Percentiles rank a stretch among this genome's conserved stretches.
phyloP scores from a whole-genome alignment of 805 yeast species.

The Teunomyces barrocoloradensis region DNA sequence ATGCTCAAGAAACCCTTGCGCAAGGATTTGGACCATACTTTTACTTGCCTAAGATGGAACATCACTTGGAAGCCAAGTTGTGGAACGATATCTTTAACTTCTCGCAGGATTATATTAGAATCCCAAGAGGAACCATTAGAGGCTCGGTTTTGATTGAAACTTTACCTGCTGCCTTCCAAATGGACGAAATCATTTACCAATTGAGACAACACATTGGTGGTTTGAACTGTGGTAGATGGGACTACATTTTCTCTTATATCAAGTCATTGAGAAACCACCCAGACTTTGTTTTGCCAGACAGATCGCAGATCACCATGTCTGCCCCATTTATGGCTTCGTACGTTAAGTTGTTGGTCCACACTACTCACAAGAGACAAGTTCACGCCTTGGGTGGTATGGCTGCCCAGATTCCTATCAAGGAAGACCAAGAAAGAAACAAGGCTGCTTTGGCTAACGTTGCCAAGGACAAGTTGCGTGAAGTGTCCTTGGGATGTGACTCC shows the following conservation, averaged over 20 bases:
- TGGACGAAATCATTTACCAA: conserved; percentile 80
- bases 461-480: conserved; percentile 75
- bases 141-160: conserved; percentile 84
- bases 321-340: conserved; percentile 81
- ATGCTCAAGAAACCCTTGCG: conserved; percentile 58
- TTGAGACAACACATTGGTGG: conserved; percentile 77
- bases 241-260: conserved; percentile 78
- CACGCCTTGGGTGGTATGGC: conserved; percentile 94
- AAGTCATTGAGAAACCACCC: conserved; percentile 70
- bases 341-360: conserved; percentile 68
- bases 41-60: conserved; percentile 84
- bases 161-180: conserved; percentile 80
- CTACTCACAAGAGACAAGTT: conserved; percentile 74
- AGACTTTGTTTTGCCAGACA: conserved; percentile 69
- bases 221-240: conserved; percentile 88
- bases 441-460: conserved; percentile 71
- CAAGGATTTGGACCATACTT: conserved; percentile 79
- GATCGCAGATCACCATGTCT: conserved; percentile 76
- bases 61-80: conserved; percentile 74
- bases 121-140: conserved; percentile 74
- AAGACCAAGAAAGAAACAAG: conserved; percentile 60
- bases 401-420: conserved; percentile 79
- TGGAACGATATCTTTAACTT: conserved; percentile 81
- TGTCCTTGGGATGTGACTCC: conserved; percentile 78
- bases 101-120: conserved; percentile 66